These are phyloP conservation scores for Sanghuangporus weigelae DNA, from an alignment of 1,284 basidiomycete species.

Conservation along the genomic window DNA sequence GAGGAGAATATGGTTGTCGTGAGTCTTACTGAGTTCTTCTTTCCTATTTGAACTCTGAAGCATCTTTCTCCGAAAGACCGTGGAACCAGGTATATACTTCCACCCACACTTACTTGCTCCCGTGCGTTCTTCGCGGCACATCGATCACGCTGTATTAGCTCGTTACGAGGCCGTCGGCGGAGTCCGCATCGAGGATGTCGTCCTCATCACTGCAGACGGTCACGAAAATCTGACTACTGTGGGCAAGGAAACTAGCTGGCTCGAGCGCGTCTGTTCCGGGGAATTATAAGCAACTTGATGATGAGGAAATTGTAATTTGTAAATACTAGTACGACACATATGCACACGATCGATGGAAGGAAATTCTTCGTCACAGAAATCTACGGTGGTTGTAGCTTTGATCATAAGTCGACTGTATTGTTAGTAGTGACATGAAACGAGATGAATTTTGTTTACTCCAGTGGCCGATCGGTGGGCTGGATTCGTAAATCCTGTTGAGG, in stretches of 20 bases:
- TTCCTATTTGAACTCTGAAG: conserved; percentile 1
- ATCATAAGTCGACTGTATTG: no score
- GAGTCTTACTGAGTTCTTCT: conserved; percentile 23
- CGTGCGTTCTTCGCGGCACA: conserved; percentile 62
- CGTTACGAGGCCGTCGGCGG: conserved; percentile 79
- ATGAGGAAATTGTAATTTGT: neutral
- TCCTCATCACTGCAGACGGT: conserved; percentile 62
- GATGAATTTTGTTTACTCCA: no score
- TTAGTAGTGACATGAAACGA: no score
- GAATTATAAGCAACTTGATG: conserved; percentile 28
- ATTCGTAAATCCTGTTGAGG: no score
- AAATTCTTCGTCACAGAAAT: no score
- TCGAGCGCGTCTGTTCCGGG: conserved; percentile 76
- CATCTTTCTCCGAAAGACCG: conserved; percentile 44
- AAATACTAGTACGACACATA: no score
- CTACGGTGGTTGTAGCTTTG: no score
- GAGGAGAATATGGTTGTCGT: conserved; percentile 80
- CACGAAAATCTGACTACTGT: conserved; percentile 80
- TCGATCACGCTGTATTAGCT: conserved; percentile 68
- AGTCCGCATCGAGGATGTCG: conserved; percentile 86
- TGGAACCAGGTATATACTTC: conserved; percentile 90
- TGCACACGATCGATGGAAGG: no score
- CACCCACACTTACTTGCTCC: conserved; percentile 69
- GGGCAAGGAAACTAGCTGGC: conserved; percentile 70
- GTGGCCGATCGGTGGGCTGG: no score